Conservation (phyloP, 345 rosid genomes). For the Bretschneidera sinensis region DNA sequence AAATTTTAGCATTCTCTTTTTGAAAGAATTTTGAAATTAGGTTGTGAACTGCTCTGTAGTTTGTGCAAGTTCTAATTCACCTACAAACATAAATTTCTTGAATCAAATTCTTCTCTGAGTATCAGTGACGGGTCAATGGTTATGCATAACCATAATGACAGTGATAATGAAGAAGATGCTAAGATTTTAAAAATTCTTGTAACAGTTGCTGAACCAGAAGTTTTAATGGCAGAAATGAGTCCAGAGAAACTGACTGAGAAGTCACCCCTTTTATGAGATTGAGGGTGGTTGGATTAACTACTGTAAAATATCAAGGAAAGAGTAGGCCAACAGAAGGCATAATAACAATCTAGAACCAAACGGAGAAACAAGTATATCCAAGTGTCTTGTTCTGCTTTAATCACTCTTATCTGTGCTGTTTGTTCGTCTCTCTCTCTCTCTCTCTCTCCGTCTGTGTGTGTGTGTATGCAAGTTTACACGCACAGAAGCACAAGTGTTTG, state of each 20-base stretch:
- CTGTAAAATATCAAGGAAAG: conserved; percentile 30
- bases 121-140: conserved; percentile 39
- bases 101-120: conserved; percentile 33
- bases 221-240: conserved; percentile 93
- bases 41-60: too few relatives aligned
- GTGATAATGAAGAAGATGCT: conserved; percentile 83
- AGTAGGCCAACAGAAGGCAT: conserved; percentile 55
- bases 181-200: conserved; percentile 65
- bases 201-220: conserved; percentile 86
- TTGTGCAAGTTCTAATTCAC: too few relatives aligned
- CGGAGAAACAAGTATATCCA: conserved; percentile 68
- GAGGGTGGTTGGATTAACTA: conserved; percentile 69
- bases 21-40: too few relatives aligned
- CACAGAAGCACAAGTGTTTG: too few relatives aligned
- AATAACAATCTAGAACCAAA: conserved; percentile 89
- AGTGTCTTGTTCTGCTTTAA: conserved; percentile 5
- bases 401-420: not conserved
- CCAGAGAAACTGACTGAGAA: conserved; percentile 72
- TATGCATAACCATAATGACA: conserved; percentile 41
- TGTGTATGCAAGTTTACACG: too few relatives aligned
- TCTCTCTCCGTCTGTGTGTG: too few relatives aligned
- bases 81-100: too few relatives aligned
- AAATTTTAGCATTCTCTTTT: not conserved
- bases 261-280: conserved; percentile 87
- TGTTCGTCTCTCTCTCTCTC: too few relatives aligned